A percentile compares a stretch with the other conserved stretches of the same genome.
Conservation (phyloP, 2,329 filamentous ascomycete genomes). For the Pestalotiopsis sp. region DNA sequence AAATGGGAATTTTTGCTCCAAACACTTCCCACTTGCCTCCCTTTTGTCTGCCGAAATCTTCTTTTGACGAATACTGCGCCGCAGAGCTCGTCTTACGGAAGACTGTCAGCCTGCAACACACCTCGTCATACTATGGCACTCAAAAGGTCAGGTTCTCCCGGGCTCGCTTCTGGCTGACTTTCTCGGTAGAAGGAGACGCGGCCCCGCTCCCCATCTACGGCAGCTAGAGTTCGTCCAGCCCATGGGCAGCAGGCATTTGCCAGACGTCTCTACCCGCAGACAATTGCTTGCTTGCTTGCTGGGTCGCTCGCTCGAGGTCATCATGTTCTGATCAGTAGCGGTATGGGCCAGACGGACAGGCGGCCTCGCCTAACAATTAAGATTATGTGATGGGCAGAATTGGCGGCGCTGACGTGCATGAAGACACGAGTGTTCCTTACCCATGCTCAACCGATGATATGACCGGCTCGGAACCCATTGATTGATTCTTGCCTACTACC, state of each 20-base stretch:
- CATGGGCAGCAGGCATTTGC: too few species aligned
- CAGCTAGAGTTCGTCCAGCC: constrained; percentile 2
- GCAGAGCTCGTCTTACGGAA: neutral
- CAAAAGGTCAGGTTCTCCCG: neutral
- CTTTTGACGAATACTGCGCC: neutral
- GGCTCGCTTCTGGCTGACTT: neutral
- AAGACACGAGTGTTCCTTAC: constrained; percentile 1
- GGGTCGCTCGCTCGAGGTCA: too few species aligned
- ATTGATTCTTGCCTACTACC: too few species aligned
- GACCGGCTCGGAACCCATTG: neutral
- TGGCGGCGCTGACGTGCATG: constrained; percentile 11
- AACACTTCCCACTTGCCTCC: neutral
- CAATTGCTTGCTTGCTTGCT: neutral
- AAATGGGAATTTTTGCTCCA: neutral
- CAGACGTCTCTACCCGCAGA: constrained; percentile 1
- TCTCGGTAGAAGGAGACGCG: neutral
- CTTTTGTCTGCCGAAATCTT: neutral
- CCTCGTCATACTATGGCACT: neutral
- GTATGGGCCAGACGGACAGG: neutral
- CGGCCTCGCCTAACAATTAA: neutral
- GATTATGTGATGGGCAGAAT: neutral
- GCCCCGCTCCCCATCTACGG: neutral
- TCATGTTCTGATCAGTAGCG: neutral
- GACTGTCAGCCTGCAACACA: neutral
- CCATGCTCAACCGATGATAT: neutral